A percentile compares a stretch with the other conserved stretches of the same genome.
These are phyloP conservation scores for Penicillium roqueforti DNA, from an alignment of 495 filamentous ascomycete species.

Conservation along the genomic window DNA sequence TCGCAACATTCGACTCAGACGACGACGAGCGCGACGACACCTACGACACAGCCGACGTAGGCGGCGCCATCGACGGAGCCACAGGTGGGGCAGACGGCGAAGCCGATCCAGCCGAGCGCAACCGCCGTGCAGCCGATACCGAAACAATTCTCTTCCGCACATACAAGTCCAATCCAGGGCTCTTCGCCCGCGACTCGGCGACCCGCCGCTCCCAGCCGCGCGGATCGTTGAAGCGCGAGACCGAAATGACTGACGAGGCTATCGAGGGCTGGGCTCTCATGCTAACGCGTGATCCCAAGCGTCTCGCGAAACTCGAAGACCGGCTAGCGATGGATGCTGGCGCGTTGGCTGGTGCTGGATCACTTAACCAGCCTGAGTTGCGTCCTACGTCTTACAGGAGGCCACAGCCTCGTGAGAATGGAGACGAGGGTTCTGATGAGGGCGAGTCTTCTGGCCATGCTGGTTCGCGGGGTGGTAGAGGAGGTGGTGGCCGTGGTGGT, in stretches of 20 bases:
- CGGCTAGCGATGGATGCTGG: slow-evolving; percentile 58
- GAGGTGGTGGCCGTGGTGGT: slow-evolving; percentile 46
- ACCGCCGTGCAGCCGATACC: slow-evolving; percentile 23
- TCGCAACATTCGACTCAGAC: slow-evolving; percentile 87
- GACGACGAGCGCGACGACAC: slow-evolving; percentile 98
- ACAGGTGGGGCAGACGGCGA: slow-evolving; percentile 40
- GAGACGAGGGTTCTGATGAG: slow-evolving; percentile 28
- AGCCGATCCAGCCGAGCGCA: slow-evolving; percentile 32
- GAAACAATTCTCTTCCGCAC: slow-evolving; percentile 59
- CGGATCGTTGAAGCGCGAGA: slow-evolving; percentile 63
- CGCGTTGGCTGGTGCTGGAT: slow-evolving; percentile 19
- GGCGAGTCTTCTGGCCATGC: slow-evolving; percentile 37
- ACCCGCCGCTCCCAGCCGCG: slow-evolving; percentile 62
- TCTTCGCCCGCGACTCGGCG: slow-evolving; percentile 65
- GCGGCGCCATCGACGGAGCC: slow-evolving; percentile 70
- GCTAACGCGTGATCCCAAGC: slow-evolving; percentile 65
- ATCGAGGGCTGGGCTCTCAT: slow-evolving; percentile 94
- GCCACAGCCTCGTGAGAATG: slow-evolving; percentile 28
- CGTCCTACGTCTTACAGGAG: slow-evolving; percentile 55
- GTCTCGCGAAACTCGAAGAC: slow-evolving; percentile 60
- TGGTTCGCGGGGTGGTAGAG: slow-evolving; percentile 47
- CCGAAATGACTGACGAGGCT: slow-evolving; percentile 86
- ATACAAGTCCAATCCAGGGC: slow-evolving; percentile 55
- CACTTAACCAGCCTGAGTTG: slow-evolving; percentile 53
- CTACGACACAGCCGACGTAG: slow-evolving; percentile 88